Percentiles rank a stretch among this genome's conserved stretches.
These are phyloP conservation scores for Peronosclerospora sorghi DNA, from an alignment of 352 stramenopile genomes.

Conservation along the genomic window DNA sequence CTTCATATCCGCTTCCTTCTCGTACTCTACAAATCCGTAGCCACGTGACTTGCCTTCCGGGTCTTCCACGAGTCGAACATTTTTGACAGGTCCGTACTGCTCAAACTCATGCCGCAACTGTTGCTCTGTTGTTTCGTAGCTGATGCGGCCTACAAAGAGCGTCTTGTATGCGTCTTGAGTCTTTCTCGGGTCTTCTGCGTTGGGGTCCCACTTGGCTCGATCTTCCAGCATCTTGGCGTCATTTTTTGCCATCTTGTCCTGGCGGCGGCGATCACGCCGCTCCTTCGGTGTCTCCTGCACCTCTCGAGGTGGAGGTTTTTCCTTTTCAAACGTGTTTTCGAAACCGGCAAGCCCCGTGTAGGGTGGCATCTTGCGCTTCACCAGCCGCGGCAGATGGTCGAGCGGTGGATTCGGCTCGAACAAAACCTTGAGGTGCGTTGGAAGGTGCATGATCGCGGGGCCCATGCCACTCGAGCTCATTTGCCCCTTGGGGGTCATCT, in stretches of 20 bases:
- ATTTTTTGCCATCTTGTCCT: slow-evolving; percentile 48
- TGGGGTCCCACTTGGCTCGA: slow-evolving; percentile 59
- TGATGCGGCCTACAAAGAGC: slow-evolving; percentile 94
- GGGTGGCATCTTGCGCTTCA: slow-evolving; percentile 82
- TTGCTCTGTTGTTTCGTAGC: slow-evolving; percentile 96
- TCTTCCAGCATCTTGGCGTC: slow-evolving; percentile 57
- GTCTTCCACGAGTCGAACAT: slow-evolving; percentile 84
- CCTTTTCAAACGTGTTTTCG: slow-evolving; percentile 40
- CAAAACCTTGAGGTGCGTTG: slow-evolving; percentile 64
- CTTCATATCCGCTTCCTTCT: slow-evolving; percentile 95
- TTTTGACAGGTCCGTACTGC: slow-evolving; percentile 86
- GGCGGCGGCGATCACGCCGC: slow-evolving; percentile 41
- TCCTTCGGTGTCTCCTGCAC: slow-evolving; percentile 74
- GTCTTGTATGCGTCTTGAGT: slow-evolving; percentile 94
- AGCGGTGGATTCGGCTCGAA: slow-evolving; percentile 75
- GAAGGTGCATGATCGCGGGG: slow-evolving; percentile 70
- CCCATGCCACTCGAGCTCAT: slow-evolving; percentile 84
- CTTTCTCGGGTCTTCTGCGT: slow-evolving; percentile 47
- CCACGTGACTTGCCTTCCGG: slow-evolving; percentile 86
- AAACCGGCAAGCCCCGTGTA: slow-evolving; percentile 52
- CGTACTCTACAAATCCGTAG: slow-evolving; percentile 98
- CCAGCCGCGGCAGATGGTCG: slow-evolving; percentile 52
- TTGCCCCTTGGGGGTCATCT: slow-evolving; percentile 84
- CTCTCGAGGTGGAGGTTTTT: slow-evolving; percentile 38
- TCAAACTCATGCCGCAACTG: slow-evolving; percentile 96